Evolutionary conservation across 306 rosid genomes (phyloP).

Genomic region (Arachis hypogaea): DNA sequence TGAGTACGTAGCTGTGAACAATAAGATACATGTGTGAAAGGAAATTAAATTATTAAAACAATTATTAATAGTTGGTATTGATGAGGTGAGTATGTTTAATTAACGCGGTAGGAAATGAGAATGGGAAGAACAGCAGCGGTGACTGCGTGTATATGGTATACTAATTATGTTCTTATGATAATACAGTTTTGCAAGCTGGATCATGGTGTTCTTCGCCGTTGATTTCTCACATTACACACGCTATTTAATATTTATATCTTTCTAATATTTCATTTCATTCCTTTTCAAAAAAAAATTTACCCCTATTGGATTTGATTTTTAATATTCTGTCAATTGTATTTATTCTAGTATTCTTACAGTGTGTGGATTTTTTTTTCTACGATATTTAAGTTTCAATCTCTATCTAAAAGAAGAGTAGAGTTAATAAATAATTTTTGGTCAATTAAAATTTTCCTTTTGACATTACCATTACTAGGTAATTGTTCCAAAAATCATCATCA

Average conservation of each 20-base stretch:
- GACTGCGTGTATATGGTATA: conserved; percentile 32
- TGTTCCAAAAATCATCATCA: too few relatives aligned
- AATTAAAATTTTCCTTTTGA: too few relatives aligned
- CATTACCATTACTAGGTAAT: too few relatives aligned
- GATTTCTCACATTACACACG: conserved; percentile 70
- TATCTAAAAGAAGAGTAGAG: too few relatives aligned
- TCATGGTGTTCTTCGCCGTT: conserved; percentile 50
- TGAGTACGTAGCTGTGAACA: conserved; percentile 1
- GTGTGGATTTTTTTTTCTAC: too few relatives aligned
- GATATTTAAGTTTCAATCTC: too few relatives aligned
- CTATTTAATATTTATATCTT: conserved; percentile 35
- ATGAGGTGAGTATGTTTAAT: too few relatives aligned
- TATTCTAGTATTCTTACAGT: too few relatives aligned
- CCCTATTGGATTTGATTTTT: too few relatives aligned
- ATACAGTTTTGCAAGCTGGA: conserved; percentile 39
- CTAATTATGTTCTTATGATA: too few relatives aligned
- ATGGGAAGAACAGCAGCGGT: conserved; percentile 29
- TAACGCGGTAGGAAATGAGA: not conserved
- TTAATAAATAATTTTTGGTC: too few relatives aligned
- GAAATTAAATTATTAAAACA: not conserved
- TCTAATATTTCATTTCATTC: not conserved
- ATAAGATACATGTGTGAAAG: not conserved
- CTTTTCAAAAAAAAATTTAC: not conserved
- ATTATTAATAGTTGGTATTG: not conserved
- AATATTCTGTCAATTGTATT: too few relatives aligned